These are phyloP conservation scores for Hericium coralloides DNA, from an alignment of 768 basidiomycete genomes.

Conservation along the genomic window DNA sequence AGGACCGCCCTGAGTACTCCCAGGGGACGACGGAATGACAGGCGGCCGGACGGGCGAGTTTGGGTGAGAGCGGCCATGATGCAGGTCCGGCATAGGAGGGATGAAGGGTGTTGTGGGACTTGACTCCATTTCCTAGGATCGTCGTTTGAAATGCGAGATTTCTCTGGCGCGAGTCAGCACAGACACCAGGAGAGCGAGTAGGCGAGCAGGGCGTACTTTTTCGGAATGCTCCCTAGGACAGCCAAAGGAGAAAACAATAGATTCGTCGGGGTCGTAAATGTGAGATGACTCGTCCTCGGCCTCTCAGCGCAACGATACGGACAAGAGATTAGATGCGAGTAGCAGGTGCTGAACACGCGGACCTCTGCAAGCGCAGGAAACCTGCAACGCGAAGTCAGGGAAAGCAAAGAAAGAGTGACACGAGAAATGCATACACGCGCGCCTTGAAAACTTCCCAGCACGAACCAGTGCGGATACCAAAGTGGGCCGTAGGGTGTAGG, in stretches of 20 bases:
- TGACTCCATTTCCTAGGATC: constrained; percentile 5
- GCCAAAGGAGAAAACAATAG: too few species aligned
- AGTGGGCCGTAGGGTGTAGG: constrained; percentile 5
- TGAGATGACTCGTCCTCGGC: neutral
- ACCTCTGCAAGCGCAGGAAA: neutral
- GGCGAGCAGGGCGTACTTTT: too few species aligned
- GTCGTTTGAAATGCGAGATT: neutral
- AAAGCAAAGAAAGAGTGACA: neutral
- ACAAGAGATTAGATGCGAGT: neutral
- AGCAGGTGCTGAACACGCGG: neutral
- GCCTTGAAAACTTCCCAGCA: too few species aligned
- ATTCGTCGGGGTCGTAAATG: neutral
- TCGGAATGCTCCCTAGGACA: too few species aligned
- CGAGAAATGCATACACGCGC: neutral
- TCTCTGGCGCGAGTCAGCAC: neutral
- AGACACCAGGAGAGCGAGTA: neutral
- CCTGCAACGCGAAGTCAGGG: neutral
- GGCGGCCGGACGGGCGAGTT: constrained; percentile 16
- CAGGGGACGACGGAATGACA: constrained; percentile 19
- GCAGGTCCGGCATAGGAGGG: constrained; percentile 20
- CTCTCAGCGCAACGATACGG: neutral
- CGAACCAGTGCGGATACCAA: neutral
- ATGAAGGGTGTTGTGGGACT: constrained; percentile 21
- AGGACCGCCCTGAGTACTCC: constrained; percentile 6
- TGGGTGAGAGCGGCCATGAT: constrained; percentile 9